Evolutionary conservation across 352 stramenopile species (phyloP), one percentile per base, ranked within the genome.

Genomic region (Pythium diclinum): DNA sequence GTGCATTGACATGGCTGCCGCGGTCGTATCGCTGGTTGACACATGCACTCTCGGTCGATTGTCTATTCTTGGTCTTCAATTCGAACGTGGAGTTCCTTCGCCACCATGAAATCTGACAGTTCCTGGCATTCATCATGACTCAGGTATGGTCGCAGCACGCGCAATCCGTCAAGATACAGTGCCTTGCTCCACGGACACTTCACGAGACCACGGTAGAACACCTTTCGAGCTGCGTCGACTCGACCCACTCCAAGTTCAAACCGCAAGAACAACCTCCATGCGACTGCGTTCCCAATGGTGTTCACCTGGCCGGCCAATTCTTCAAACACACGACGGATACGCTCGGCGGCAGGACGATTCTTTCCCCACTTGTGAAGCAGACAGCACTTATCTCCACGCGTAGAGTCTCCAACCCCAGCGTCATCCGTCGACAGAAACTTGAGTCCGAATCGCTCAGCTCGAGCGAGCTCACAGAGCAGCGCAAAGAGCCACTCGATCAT

Each of bases 171-270:
- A 54, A 89, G 64, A 56, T 91, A 92, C 34, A 95, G 58, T 23
- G 65, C 65, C 52, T 94, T 95, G 61, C 85, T 92, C 87, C 87
- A 95, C 34, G 85, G 78, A 63, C 81, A 91, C 6, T 75, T 79
- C 25, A 75, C 75, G 54, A 95, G 65, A 19, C 74, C 85, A 36
- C 87, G 84, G 34, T 94, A 92, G 48, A 92, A 79, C 4, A 94
- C 72, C 42, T 87, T 89, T 34, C 78, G 85, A 17, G 85, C 83
- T 9, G 68, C 69, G 40, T 91, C 80, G 10, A 94, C 71, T 58
- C 87, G 86, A 5, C 87, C 87, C 14, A 88, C 56, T 0, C 76
- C 78, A 17, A 94, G 56, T 63, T 94, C 87, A 59, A 94, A 95
- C 57, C 74, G 85, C 46, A 95, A 52, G 47, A 89, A 92, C 32